Conservation (phyloP, 2,329 filamentous ascomycete genomes). For the Claviceps fusiformis region DNA sequence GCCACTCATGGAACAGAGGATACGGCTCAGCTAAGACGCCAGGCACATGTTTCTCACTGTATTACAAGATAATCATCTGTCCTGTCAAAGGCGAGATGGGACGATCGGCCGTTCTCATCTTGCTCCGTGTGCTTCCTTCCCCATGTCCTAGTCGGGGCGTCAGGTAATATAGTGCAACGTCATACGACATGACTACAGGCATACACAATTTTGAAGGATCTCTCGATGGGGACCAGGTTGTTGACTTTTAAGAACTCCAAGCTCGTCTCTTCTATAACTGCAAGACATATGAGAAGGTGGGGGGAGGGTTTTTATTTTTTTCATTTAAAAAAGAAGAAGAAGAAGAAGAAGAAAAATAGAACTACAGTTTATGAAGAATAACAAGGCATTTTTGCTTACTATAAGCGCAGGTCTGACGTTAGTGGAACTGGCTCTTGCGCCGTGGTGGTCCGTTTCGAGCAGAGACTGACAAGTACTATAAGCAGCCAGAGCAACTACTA, state of each 20-base stretch:
- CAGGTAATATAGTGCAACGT: not conserved
- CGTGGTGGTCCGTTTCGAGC: slow-evolving; percentile 1
- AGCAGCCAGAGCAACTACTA: not conserved
- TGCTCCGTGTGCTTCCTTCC: not conserved
- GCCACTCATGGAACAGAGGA: not conserved
- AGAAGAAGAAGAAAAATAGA: too few species aligned
- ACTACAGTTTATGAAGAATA: not conserved
- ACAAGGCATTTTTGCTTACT: not conserved
- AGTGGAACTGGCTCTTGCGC: slow-evolving; percentile 9
- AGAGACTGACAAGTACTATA: not conserved
- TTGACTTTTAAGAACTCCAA: not conserved
- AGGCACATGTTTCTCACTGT: not conserved
- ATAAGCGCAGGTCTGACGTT: not conserved
- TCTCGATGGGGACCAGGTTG: not conserved
- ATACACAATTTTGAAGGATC: not conserved
- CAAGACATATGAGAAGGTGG: too few species aligned
- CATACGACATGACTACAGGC: not conserved
- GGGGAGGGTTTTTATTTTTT: too few species aligned
- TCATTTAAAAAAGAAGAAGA: not conserved
- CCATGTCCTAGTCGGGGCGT: not conserved
- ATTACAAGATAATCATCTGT: not conserved
- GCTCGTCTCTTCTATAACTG: not conserved
- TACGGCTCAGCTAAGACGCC: not conserved
- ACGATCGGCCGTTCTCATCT: not conserved
- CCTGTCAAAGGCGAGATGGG: not conserved